phyloP scores from a whole-genome alignment of 2,329 filamentous ascomycete genomes.

The Domatiomyces globalis region DNA sequence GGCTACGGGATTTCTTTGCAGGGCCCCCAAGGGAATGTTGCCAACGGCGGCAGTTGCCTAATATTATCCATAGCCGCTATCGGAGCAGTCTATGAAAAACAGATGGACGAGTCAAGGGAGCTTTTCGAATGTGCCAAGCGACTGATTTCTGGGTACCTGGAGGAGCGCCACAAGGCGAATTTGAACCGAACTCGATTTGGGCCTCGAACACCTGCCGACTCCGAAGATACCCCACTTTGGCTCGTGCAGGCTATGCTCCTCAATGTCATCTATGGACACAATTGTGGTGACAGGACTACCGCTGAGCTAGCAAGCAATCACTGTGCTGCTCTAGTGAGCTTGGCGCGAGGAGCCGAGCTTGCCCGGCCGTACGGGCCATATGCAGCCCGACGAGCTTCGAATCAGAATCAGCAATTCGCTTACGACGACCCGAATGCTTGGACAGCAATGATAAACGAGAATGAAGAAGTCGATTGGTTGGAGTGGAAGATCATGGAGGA shows the following conservation, averaged over 20 bases:
- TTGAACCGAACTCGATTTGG: conserved; percentile 48
- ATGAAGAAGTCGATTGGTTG: conserved; percentile 64
- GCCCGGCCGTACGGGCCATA: conserved; percentile 32
- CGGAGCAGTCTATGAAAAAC: conserved; percentile 75
- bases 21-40: conserved; percentile 39
- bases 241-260: conserved; percentile 93
- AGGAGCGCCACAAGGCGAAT: conserved; percentile 77
- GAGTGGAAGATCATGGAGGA: conserved; percentile 82
- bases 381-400: conserved; percentile 6
- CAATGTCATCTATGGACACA: conserved; percentile 90
- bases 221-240: conserved; percentile 65
- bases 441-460: conserved; percentile 23
- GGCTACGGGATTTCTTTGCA: conserved; percentile 39
- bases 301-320: conserved; percentile 88
- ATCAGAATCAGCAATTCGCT: conserved; percentile 22
- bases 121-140: conserved; percentile 89
- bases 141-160: conserved; percentile 84
- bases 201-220: conserved; percentile 14
- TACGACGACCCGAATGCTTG: conserved; percentile 36
- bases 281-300: conserved; percentile 79
- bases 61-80: conserved; percentile 80
- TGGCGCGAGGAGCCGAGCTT: conserved; percentile 78
- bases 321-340: conserved; percentile 75
- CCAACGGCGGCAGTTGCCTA: conserved; percentile 72
- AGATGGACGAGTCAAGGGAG: conserved; percentile 63